A percentile compares a stretch with the other conserved stretches of the same genome.
phyloP scores from a whole-genome alignment of 306 rosid genomes.

The Rosa chinensis region DNA sequence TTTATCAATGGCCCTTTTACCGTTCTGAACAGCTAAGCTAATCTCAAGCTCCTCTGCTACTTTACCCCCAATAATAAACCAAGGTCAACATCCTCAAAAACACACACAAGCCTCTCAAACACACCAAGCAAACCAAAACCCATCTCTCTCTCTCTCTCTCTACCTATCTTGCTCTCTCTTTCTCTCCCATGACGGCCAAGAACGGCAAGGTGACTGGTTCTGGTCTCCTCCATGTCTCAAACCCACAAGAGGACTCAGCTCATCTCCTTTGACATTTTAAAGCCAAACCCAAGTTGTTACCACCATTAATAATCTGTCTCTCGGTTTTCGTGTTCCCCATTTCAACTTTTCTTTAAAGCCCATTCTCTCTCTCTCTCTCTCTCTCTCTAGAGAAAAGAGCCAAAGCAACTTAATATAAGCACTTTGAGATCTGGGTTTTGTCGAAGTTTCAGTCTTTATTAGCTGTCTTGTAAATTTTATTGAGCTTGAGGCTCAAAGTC shows the following conservation, averaged over 20 bases:
- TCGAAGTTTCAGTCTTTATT: slow-evolving; percentile 5
- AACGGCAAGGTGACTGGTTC: slow-evolving; percentile 25
- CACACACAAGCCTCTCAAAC: slow-evolving; percentile 27
- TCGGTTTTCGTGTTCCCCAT: slow-evolving; percentile 61
- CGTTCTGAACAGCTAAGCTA: slow-evolving; percentile 10
- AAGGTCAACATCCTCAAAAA: slow-evolving; percentile 47
- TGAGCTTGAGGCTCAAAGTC: slow-evolving; percentile 18
- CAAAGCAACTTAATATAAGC: slow-evolving; percentile 35
- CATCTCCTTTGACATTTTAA: slow-evolving; percentile 29
- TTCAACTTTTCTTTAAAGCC: slow-evolving; percentile 54
- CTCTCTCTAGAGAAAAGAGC: slow-evolving; percentile 27
- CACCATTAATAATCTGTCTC: slow-evolving; percentile 25
- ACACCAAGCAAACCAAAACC: slow-evolving; percentile 41
- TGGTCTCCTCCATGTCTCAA: slow-evolving; percentile 7
- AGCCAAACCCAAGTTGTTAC: slow-evolving; percentile 1
- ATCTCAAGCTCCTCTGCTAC: not conserved
- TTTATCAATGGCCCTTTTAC: slow-evolving; percentile 36
- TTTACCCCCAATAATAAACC: slow-evolving; percentile 10
- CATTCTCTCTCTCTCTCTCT: slow-evolving; percentile 32
- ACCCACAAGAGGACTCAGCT: slow-evolving; percentile 19
- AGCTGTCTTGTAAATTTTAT: slow-evolving; percentile 5
- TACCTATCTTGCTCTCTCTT: not conserved
- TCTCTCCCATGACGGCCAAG: slow-evolving; percentile 55
- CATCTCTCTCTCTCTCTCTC: not conserved
- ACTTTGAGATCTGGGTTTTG: slow-evolving; percentile 75